Conservation (phyloP, 441 rosid species). For the Bruguiera hainesii region DNA sequence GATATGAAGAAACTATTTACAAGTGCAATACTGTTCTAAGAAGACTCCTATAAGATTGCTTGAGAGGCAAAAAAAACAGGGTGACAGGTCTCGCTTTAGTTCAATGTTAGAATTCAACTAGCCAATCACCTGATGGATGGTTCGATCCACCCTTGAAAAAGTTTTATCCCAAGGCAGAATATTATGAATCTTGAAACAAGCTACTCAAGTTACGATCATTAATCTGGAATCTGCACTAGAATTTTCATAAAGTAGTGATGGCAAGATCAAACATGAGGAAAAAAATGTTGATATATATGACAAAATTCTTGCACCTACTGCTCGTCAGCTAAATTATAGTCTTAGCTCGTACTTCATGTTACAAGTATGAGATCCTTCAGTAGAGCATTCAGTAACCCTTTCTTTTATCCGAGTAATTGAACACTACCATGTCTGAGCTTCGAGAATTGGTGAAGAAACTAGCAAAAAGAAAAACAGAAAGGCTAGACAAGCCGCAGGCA, state of each 20-base stretch:
- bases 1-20: too few species aligned
- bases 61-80: too few species aligned
- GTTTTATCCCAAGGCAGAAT: background rate
- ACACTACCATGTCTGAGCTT: background rate
- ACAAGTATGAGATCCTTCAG: too few species aligned
- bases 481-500: background rate
- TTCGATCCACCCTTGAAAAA: background rate
- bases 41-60: too few species aligned
- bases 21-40: too few species aligned
- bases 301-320: background rate
- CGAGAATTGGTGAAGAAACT: background rate
- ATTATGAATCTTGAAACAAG: background rate
- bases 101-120: too few species aligned
- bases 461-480: background rate
- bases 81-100: too few species aligned
- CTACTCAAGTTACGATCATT: background rate
- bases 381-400: too few species aligned
- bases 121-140: too few species aligned
- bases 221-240: background rate
- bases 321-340: too few species aligned
- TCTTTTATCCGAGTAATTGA: too few species aligned
- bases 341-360: too few species aligned
- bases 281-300: background rate
- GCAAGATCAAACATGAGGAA: background rate
- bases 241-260: background rate